A percentile compares a stretch with the other conserved stretches of the same genome.
Conservation (phyloP, 1,139 yeast genomes). For the Candida sp. region DNA sequence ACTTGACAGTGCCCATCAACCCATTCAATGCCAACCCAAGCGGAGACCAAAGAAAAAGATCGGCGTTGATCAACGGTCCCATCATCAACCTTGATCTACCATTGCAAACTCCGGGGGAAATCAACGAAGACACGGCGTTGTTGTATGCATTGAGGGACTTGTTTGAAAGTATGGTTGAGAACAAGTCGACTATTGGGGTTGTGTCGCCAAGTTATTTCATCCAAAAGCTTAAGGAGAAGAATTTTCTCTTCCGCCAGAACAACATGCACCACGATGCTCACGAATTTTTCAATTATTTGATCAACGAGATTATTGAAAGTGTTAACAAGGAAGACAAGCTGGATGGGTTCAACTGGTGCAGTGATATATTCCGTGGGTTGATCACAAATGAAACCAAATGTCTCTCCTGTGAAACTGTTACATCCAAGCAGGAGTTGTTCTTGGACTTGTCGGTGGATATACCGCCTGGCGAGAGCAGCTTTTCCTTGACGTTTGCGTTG, state of each 20-base stretch:
- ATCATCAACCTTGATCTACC: constrained; percentile 80
- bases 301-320: constrained; percentile 82
- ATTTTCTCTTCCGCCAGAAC: constrained; percentile 82
- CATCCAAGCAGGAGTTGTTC: constrained; percentile 85
- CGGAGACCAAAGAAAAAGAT: constrained; percentile 78
- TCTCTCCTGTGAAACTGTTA: constrained; percentile 85
- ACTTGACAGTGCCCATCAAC: constrained; percentile 37
- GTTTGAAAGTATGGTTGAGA: constrained; percentile 83
- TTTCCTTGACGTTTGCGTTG: constrained; percentile 70
- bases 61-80: constrained; percentile 85
- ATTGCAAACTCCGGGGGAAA: constrained; percentile 40
- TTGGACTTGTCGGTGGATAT: constrained; percentile 88
- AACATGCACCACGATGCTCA: constrained; percentile 98
- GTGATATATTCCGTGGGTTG: constrained; percentile 80
- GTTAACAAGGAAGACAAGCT: constrained; percentile 45
- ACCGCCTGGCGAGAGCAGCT: constrained; percentile 69
- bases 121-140: constrained; percentile 57
- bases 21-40: constrained; percentile 56
- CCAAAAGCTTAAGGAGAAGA: constrained; percentile 77
- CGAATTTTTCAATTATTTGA: constrained; percentile 86
- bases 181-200: constrained; percentile 73
- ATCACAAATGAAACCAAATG: constrained; percentile 91
- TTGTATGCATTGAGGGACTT: constrained; percentile 82
- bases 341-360: constrained; percentile 55
- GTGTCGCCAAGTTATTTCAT: constrained; percentile 82